A percentile compares a stretch with the other conserved stretches of the same genome.
Conservation (phyloP, 108 stramenopile species). For the Cyclotella baltica region DNA sequence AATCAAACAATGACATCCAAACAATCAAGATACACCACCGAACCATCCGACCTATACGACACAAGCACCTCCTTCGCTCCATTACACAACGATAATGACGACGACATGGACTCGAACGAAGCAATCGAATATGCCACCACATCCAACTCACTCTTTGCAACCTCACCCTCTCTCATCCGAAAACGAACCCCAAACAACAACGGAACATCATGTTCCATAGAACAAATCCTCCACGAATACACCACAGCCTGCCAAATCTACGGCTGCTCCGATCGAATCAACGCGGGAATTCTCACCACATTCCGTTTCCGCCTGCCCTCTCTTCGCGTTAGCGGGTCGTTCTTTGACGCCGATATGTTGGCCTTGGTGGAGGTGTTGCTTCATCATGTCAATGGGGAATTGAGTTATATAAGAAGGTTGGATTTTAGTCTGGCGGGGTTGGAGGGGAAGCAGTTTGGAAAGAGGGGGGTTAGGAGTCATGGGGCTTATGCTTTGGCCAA, state of each 20-base stretch:
- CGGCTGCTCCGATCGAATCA: constrained; percentile 57
- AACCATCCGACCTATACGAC: constrained; percentile 20
- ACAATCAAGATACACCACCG: constrained; percentile 8
- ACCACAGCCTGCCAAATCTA: constrained; percentile 73
- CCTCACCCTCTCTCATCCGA: background rate
- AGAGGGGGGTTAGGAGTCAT: constrained; percentile 73
- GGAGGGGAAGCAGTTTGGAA: constrained; percentile 55
- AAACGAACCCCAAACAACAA: constrained; percentile 2
- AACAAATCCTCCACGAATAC: constrained; percentile 69
- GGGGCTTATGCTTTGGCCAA: constrained; percentile 83
- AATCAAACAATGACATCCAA: constrained; percentile 4
- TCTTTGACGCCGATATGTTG: constrained; percentile 87
- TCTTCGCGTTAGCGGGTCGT: constrained; percentile 71
- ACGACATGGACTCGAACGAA: constrained; percentile 5
- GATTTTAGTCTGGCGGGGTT: constrained; percentile 69
- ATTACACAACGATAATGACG: background rate
- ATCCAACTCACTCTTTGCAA: background rate
- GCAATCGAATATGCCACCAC: background rate
- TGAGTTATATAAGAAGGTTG: constrained; percentile 65
- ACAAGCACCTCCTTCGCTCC: background rate
- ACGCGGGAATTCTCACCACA: constrained; percentile 75
- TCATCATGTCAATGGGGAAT: constrained; percentile 65
- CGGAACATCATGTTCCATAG: constrained; percentile 26
- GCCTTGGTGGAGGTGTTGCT: constrained; percentile 74
- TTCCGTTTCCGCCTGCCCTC: constrained; percentile 74